These are phyloP conservation scores for Clonostachys solani DNA, from an alignment of 2,329 filamentous ascomycete genomes.

Conservation along the genomic window DNA sequence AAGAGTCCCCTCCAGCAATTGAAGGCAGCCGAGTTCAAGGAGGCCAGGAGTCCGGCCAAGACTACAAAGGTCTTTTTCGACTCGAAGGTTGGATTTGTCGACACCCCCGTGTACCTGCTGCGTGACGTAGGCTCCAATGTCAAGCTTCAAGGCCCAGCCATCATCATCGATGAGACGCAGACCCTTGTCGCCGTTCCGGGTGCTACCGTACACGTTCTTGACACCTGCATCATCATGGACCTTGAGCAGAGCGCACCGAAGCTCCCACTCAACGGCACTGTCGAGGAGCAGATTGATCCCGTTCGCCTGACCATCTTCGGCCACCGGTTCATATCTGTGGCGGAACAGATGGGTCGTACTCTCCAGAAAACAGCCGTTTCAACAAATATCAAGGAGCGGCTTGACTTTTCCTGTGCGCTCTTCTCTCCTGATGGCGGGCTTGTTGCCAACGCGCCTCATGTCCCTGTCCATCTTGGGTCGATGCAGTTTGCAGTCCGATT, in stretches of 20 bases:
- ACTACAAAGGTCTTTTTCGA: background rate
- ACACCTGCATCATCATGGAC: conserved; percentile 21
- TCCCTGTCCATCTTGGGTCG: conserved; percentile 32
- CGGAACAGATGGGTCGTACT: conserved; percentile 54
- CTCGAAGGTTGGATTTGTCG: background rate
- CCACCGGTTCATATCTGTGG: conserved; percentile 54
- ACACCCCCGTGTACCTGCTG: background rate
- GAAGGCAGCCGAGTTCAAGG: background rate
- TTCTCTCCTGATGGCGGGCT: conserved; percentile 33
- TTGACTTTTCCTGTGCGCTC: conserved; percentile 36
- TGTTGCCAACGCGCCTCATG: conserved; percentile 33
- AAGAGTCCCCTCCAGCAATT: background rate
- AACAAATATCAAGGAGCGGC: conserved; percentile 37
- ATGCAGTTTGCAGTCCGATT: conserved; percentile 33
- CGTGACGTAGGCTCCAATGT: background rate
- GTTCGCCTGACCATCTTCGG: conserved; percentile 50
- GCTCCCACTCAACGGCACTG: too few species aligned
- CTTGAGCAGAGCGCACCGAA: conserved; percentile 3
- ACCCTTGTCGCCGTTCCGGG: conserved; percentile 17
- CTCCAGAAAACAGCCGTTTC: conserved; percentile 53
- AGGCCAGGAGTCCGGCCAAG: background rate
- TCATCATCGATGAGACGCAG: conserved; percentile 21
- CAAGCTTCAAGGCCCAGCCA: conserved; percentile 20
- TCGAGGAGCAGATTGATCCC: conserved; percentile 27
- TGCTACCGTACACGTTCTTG: conserved; percentile 18